phyloP scores from a whole-genome alignment of 2,329 filamentous ascomycete genomes.

The Penicillium sp. region DNA sequence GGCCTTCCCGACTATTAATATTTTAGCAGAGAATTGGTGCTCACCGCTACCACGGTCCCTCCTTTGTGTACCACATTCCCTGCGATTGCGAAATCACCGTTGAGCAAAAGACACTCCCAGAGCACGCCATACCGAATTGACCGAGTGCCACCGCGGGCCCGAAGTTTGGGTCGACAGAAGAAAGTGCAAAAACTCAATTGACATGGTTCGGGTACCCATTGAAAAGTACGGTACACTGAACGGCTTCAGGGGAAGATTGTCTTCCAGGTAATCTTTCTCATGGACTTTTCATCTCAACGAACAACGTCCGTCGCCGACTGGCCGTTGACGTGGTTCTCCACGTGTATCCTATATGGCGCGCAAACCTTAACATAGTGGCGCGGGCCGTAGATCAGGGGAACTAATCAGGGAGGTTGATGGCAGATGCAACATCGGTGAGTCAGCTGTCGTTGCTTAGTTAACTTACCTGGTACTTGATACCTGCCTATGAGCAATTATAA shows the following conservation, averaged over 20 bases:
- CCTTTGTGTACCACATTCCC: conserved; percentile 23
- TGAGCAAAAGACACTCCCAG: conserved; percentile 11
- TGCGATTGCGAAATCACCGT: conserved; percentile 19
- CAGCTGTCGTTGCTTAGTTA: not conserved
- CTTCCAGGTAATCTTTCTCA: not conserved
- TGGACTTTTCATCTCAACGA: not conserved
- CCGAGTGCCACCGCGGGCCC: conserved; percentile 6
- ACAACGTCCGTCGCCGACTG: not conserved
- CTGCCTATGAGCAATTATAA: not conserved
- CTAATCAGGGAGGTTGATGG: not conserved
- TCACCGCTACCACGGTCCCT: conserved; percentile 21
- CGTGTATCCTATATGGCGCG: conserved; percentile 1
- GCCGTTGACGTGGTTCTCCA: conserved; percentile 6
- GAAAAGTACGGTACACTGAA: not conserved
- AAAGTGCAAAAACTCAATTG: not conserved
- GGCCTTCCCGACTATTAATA: not conserved
- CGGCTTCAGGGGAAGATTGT: not conserved
- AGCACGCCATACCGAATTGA: conserved; percentile 22
- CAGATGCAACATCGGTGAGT: not conserved
- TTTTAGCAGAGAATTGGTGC: not conserved
- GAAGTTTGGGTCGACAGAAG: conserved; percentile 8
- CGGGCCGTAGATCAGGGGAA: conserved; percentile 3
- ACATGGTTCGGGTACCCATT: not conserved
- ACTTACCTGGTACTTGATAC: too few relatives aligned
- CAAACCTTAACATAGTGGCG: conserved; percentile 9